These are phyloP conservation scores for Didymella pomorum DNA, from an alignment of 2,329 filamentous ascomycete genomes.

Conservation along the genomic window DNA sequence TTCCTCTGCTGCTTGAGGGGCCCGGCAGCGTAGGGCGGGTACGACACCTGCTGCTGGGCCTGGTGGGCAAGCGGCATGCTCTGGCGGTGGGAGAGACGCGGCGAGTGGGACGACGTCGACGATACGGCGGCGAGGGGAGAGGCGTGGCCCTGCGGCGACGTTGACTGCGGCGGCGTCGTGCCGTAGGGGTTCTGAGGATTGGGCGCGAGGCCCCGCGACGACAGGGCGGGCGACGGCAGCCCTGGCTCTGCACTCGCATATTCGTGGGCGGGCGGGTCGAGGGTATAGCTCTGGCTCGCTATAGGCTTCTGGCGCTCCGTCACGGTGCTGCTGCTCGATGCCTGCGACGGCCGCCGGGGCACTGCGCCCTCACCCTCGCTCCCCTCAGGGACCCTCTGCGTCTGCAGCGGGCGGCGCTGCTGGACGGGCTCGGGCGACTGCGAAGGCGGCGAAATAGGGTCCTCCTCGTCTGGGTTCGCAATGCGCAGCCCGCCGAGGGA, in stretches of 20 bases:
- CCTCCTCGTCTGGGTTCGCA: conserved; percentile 88
- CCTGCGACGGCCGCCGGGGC: conserved; percentile 34
- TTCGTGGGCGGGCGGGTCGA: conserved; percentile 41
- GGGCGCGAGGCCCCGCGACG: conserved; percentile 53
- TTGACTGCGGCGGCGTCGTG: conserved; percentile 33
- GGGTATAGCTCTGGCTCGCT: not conserved
- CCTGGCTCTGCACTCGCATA: conserved; percentile 25
- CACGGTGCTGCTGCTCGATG: conserved; percentile 49
- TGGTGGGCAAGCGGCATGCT: conserved; percentile 55
- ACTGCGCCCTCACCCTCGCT: conserved; percentile 13
- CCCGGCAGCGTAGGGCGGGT: conserved; percentile 40
- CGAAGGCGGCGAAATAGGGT: conserved; percentile 43
- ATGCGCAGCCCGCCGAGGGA: conserved; percentile 94
- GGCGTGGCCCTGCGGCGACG: conserved; percentile 34
- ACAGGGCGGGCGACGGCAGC: conserved; percentile 37
- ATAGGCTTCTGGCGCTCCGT: conserved; percentile 42
- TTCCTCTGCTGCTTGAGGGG: conserved; percentile 41
- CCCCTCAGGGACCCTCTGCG: conserved; percentile 3
- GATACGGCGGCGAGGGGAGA: conserved; percentile 34
- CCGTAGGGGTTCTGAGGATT: conserved; percentile 53
- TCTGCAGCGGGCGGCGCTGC: conserved; percentile 19
- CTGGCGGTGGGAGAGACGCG: conserved; percentile 52
- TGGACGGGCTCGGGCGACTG: conserved; percentile 33
- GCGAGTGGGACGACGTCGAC: conserved; percentile 39
- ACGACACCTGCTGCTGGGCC: conserved; percentile 49